These are phyloP conservation scores for Populus trichocarpa DNA, from an alignment of 441 rosid genomes.

Conservation along the genomic window DNA sequence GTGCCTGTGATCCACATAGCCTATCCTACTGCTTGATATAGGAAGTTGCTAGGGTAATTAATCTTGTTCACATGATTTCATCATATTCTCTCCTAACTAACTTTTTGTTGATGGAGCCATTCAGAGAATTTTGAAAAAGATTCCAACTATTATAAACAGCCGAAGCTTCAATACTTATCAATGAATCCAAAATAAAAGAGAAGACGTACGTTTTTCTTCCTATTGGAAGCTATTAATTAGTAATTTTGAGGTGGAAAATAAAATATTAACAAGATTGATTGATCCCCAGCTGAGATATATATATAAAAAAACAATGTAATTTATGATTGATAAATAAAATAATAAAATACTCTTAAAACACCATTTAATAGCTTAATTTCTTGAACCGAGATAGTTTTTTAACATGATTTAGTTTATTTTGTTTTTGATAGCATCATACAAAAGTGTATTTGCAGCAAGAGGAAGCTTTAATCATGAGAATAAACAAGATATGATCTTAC, in stretches of 20 bases:
- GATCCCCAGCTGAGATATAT: too few species aligned
- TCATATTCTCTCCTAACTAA: neutral
- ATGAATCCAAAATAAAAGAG: neutral
- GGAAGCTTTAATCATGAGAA: neutral
- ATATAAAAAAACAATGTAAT: too few species aligned
- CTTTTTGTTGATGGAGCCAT: neutral
- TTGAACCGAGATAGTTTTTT: too few species aligned
- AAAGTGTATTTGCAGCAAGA: neutral
- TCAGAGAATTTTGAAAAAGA: neutral
- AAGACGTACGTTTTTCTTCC: neutral
- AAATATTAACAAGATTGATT: too few species aligned
- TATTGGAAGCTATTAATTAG: neutral
- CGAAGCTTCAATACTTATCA: neutral
- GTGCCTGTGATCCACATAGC: neutral
- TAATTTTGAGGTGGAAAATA: neutral
- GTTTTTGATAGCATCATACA: neutral
- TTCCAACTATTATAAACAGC: neutral
- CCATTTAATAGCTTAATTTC: too few species aligned
- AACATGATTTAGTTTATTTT: neutral
- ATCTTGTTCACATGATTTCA: conserved; percentile 4
- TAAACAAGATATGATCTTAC: neutral
- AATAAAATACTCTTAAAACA: too few species aligned
- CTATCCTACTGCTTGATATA: neutral
- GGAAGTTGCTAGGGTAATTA: neutral
- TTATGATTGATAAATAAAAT: too few species aligned